phyloP scores from a whole-genome alignment of 371 early-diverging fungal species.

The Actinomortierella wolfii region DNA sequence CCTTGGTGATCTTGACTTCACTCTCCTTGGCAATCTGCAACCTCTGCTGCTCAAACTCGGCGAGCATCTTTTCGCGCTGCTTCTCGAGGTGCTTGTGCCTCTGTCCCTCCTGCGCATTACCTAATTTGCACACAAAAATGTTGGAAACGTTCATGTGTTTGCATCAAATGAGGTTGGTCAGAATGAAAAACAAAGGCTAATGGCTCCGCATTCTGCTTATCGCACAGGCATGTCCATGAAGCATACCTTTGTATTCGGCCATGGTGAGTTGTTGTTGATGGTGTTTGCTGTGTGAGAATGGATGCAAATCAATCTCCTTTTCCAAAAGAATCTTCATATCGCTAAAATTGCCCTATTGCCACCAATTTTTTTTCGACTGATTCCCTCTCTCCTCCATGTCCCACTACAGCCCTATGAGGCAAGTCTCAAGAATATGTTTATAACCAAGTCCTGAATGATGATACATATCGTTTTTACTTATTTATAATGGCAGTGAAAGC shows the following conservation, averaged over 20 bases:
- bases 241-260: slow-evolving; percentile 52
- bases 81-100: slow-evolving; percentile 77
- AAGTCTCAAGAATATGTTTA: no score
- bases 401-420: no score
- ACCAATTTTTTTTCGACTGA: no score
- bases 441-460: no score
- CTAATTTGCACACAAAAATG: no score
- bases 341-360: no score
- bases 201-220: background rate
- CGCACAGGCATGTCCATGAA: background rate
- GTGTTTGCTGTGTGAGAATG: background rate
- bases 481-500: no score
- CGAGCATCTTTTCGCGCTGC: slow-evolving; percentile 74
- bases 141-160: background rate
- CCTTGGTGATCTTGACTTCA: slow-evolving; percentile 75
- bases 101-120: slow-evolving; percentile 59
- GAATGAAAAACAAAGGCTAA: background rate
- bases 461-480: no score
- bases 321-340: no score
- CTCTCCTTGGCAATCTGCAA: slow-evolving; percentile 81
- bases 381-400: no score
- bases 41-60: slow-evolving; percentile 75
- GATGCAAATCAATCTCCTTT: no score
- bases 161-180: background rate
- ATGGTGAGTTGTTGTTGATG: slow-evolving; percentile 17